A percentile compares a stretch with the other conserved stretches of the same genome.
Conservation (phyloP, 164 flowering plant genomes). For the Vitis amurensis region DNA sequence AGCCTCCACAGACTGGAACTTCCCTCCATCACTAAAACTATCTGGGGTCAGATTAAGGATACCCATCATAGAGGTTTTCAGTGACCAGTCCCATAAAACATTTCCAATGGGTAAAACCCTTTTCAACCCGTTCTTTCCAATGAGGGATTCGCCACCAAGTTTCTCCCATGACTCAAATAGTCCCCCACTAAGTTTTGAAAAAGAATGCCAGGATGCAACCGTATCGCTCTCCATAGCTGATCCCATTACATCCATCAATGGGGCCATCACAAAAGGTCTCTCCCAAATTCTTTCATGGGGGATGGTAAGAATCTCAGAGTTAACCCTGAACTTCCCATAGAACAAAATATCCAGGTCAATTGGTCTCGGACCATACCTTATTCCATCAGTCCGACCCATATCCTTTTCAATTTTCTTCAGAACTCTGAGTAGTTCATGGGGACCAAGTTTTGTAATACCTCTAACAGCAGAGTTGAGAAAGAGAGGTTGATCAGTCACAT, state of each 20-base stretch:
- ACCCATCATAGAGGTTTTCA: conserved; percentile 80
- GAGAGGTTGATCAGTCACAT: conserved; percentile 84
- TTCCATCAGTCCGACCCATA: conserved; percentile 79
- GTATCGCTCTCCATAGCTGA: conserved; percentile 54
- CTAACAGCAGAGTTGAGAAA: conserved; percentile 95
- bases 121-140: conserved; percentile 74
- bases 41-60: conserved; percentile 87
- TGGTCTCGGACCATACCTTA: conserved; percentile 93
- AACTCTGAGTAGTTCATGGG: conserved; percentile 64
- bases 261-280: conserved; percentile 94
- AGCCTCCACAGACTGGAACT: conserved; percentile 56
- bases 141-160: conserved; percentile 72
- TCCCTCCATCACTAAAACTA: conserved; percentile 96
- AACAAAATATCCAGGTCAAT: conserved; percentile 90
- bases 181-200: conserved; percentile 48
- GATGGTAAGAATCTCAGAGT: conserved; percentile 65
- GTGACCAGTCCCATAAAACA: conserved; percentile 80
- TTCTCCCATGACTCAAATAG: conserved; percentile 75
- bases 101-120: conserved; percentile 77
- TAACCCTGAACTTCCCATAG: conserved; percentile 67
- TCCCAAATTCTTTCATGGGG: conserved; percentile 97
- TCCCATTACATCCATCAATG: conserved; percentile 83
- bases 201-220: conserved; percentile 79
- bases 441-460: conserved; percentile 69
- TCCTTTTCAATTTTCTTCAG: conserved; percentile 85